Evolutionary conservation across 1,284 basidiomycete species (phyloP).

Genomic region (Leccinum solheimii): DNA sequence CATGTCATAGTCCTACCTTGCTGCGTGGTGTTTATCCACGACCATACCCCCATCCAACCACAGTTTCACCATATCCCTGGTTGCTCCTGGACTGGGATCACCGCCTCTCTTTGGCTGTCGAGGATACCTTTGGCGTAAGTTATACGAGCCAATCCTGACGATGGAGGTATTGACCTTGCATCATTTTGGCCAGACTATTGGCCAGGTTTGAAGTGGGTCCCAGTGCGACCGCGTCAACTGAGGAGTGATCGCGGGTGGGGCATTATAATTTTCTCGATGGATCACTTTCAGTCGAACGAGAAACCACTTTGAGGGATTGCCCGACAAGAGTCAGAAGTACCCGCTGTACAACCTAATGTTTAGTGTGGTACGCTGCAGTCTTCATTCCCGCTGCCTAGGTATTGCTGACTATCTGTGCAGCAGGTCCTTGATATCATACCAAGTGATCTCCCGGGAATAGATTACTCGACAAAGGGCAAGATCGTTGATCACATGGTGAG

Average conservation of each 20-base stretch:
- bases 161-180: slow-evolving; percentile 37
- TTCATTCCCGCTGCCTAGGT: too few relatives aligned
- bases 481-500: too few relatives aligned
- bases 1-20: slow-evolving; percentile 37
- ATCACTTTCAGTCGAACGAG: slow-evolving; percentile 42
- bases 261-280: slow-evolving; percentile 45
- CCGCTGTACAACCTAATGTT: too few relatives aligned
- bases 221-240: slow-evolving; percentile 17
- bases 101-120: slow-evolving; percentile 28
- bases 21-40: slow-evolving; percentile 37
- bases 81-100: slow-evolving; percentile 31
- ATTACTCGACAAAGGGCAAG: too few relatives aligned
- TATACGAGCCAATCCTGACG: slow-evolving; percentile 9
- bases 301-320: slow-evolving; percentile 32
- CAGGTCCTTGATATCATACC: too few relatives aligned
- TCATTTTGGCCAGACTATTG: slow-evolving; percentile 40
- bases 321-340: too few relatives aligned
- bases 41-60: slow-evolving; percentile 28
- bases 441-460: too few relatives aligned
- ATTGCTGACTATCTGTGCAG: too few relatives aligned
- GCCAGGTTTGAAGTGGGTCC: slow-evolving; percentile 35
- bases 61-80: slow-evolving; percentile 1
- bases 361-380: too few relatives aligned
- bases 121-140: not conserved
- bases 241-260: slow-evolving; percentile 25